Conservation (phyloP, 164 flowering plant genomes). For the Hamamelis virginiana region DNA sequence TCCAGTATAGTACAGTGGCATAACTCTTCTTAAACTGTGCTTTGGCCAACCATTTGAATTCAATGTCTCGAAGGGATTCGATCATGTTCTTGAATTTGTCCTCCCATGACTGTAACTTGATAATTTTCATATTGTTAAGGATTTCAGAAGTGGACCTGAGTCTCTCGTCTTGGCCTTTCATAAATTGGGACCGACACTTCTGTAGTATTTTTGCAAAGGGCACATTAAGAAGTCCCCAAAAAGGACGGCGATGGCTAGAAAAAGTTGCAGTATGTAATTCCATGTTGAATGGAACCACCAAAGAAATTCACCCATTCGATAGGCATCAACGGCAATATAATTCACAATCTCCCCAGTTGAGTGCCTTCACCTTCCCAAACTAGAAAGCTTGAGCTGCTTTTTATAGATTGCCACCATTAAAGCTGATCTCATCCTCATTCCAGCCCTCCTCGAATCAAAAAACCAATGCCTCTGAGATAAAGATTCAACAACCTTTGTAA, state of each 20-base stretch:
- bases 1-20: conserved; percentile 64
- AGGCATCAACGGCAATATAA: conserved; percentile 85
- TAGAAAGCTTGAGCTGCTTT: conserved; percentile 76
- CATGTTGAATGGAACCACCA: conserved; percentile 75
- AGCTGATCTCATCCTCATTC: conserved; percentile 84
- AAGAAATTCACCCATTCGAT: no score
- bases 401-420: conserved; percentile 66
- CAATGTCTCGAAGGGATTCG: conserved; percentile 50
- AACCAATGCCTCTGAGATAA: conserved; percentile 66
- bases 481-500: conserved; percentile 63
- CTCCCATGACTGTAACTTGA: conserved; percentile 93
- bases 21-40: conserved; percentile 41
- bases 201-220: conserved; percentile 70
- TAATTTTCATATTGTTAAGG: conserved; percentile 78
- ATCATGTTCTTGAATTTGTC: conserved; percentile 61
- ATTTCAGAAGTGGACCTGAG: conserved; percentile 76
- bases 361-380: conserved; percentile 56
- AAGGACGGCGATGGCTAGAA: conserved; percentile 50
- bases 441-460: conserved; percentile 57
- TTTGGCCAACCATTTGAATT: conserved; percentile 65
- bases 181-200: conserved; percentile 51
- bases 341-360: conserved; percentile 90
- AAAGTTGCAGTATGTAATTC: conserved; percentile 49
- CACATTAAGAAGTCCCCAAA: conserved; percentile 53
- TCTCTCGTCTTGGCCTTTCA: conserved; percentile 71